Evolutionary conservation across 169 alveolate species (phyloP).

Genomic region (Cryptosporidium xiaoi): DNA sequence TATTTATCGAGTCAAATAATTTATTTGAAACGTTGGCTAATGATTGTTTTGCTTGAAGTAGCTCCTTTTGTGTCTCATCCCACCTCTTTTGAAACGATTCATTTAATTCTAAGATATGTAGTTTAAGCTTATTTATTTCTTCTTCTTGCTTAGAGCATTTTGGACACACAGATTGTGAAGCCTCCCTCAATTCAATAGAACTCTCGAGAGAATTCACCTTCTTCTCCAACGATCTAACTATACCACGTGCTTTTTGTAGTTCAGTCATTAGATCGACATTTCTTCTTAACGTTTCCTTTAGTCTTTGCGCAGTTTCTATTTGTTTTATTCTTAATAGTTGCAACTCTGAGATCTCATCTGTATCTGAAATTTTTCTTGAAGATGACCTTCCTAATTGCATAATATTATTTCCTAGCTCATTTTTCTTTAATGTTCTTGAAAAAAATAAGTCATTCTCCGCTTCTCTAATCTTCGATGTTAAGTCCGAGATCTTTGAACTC

Average conservation of each 20-base stretch:
- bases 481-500: slow-evolving; percentile 48
- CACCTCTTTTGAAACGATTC: slow-evolving; percentile 63
- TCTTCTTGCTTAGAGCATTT: slow-evolving; percentile 63
- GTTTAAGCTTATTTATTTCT: slow-evolving; percentile 44
- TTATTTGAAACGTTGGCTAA: slow-evolving; percentile 58
- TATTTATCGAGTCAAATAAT: slow-evolving; percentile 8
- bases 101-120: slow-evolving; percentile 57
- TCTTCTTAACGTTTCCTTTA: slow-evolving; percentile 69
- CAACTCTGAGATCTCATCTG: slow-evolving; percentile 34
- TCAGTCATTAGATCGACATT: slow-evolving; percentile 71
- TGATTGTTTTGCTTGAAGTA: slow-evolving; percentile 51
- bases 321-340: slow-evolving; percentile 60
- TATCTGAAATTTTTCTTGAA: not conserved
- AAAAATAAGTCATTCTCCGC: slow-evolving; percentile 29
- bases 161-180: not conserved
- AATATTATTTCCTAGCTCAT: not conserved
- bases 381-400: not conserved
- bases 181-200: not conserved
- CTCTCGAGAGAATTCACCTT: slow-evolving; percentile 26
- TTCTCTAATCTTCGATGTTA: slow-evolving; percentile 45
- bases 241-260: slow-evolving; percentile 61
- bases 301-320: slow-evolving; percentile 70
- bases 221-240: slow-evolving; percentile 53
- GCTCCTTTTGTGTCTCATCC: slow-evolving; percentile 67
- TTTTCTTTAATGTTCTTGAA: slow-evolving; percentile 9